A percentile compares a stretch with the other conserved stretches of the same genome.
Conservation (phyloP, 2,329 filamentous ascomycete species). For the Colletotrichum euphorbiae region DNA sequence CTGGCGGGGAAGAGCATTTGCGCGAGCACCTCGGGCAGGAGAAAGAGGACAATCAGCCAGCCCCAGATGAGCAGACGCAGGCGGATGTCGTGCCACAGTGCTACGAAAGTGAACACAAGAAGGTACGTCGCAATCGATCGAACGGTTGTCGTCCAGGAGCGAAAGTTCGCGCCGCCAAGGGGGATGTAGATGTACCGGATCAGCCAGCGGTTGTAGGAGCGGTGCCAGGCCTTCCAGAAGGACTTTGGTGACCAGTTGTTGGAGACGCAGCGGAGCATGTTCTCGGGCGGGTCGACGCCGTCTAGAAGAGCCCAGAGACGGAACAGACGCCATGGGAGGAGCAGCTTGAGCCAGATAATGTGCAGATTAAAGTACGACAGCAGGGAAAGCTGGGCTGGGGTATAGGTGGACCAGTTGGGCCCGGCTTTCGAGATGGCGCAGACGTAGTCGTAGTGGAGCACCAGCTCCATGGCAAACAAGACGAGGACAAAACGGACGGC, state of each 20-base stretch:
- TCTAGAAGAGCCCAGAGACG: conserved; percentile 94
- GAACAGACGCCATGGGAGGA: conserved; percentile 98
- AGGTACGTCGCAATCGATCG: conserved; percentile 80
- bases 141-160: conserved; percentile 58
- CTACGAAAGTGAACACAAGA: conserved; percentile 94
- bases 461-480: conserved; percentile 88
- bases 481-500: conserved; percentile 83
- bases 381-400: conserved; percentile 87
- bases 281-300: conserved; percentile 94
- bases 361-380: conserved; percentile 96
- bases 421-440: conserved; percentile 88
- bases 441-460: conserved; percentile 93
- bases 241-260: conserved; percentile 91
- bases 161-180: conserved; percentile 76
- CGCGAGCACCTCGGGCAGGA: conserved; percentile 86
- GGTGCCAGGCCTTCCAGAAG: conserved; percentile 98
- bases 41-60: conserved; percentile 94
- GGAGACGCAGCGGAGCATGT: conserved; percentile 96
- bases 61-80: conserved; percentile 93
- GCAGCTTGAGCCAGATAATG: conserved; percentile 96
- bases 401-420: conserved; percentile 85
- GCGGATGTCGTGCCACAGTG: conserved; percentile 97
- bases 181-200: conserved; percentile 95
- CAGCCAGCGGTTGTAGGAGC: conserved; percentile 94
- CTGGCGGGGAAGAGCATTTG: conserved; percentile 77